Conservation (phyloP, 1,139 yeast species). For the Taphrina confusa region DNA sequence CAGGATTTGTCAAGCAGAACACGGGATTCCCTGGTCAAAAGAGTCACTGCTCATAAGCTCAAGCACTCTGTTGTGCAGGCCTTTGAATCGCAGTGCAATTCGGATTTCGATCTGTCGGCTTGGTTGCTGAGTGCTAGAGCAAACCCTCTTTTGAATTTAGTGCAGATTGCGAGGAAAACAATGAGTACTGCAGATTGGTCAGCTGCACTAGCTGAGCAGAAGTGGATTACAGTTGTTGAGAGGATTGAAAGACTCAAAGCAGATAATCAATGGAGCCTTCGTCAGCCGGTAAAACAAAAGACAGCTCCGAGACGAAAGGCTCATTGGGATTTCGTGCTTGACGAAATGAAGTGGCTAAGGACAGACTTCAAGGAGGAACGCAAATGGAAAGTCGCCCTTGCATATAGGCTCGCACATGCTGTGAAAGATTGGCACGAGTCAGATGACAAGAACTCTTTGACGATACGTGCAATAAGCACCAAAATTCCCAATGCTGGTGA, state of each 20-base stretch:
- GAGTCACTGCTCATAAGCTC: slow-evolving; percentile 13
- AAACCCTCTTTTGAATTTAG: slow-evolving; percentile 72
- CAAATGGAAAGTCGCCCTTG: slow-evolving; percentile 38
- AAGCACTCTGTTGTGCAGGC: slow-evolving; percentile 21
- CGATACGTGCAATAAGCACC: not conserved
- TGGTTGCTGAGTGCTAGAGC: slow-evolving; percentile 84
- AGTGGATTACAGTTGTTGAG: slow-evolving; percentile 85
- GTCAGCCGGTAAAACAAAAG: slow-evolving; percentile 72
- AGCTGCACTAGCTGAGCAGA: slow-evolving; percentile 85
- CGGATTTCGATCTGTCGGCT: slow-evolving; percentile 66
- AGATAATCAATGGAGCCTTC: slow-evolving; percentile 84
- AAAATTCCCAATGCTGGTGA: not conserved
- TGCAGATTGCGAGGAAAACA: slow-evolving; percentile 84
- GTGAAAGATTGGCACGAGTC: slow-evolving; percentile 36
- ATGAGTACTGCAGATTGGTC: slow-evolving; percentile 83
- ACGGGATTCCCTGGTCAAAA: not conserved
- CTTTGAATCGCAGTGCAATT: not conserved
- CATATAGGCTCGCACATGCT: slow-evolving; percentile 34
- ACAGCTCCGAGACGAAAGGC: slow-evolving; percentile 65
- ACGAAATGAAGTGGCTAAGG: slow-evolving; percentile 85
- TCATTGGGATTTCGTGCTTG: slow-evolving; percentile 74
- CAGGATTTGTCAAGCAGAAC: not conserved
- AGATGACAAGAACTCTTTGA: slow-evolving; percentile 9
- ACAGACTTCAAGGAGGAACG: slow-evolving; percentile 72
- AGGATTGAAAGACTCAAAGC: slow-evolving; percentile 89